Evolutionary conservation across 495 filamentous ascomycete genomes (phyloP), one percentile per base, ranked within the genome.

Genomic region (Talaromyces proteolyticus): DNA sequence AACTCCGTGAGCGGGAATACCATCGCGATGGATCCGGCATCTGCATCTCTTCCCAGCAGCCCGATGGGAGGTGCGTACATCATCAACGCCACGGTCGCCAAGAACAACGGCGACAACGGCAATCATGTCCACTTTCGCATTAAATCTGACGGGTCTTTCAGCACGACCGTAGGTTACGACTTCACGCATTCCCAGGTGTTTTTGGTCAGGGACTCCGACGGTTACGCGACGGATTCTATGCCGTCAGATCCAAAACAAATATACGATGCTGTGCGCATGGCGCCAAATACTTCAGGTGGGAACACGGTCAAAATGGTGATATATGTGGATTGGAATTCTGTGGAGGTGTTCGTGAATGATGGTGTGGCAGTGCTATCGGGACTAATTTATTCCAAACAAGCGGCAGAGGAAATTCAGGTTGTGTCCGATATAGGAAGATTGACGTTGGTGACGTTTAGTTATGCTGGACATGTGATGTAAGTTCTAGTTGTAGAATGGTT

Each of bases 21-120:
- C 29, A 36, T 36, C 29, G 14, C 29, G 29, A 36, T 96, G 24
- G 79, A 89, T 51, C 74, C 75, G 49, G 82, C 84, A 46, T 88
- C 94, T 54, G 78, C 85, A 7, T 79, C 78, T 2, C 76, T 92
- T 26, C 68, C 79, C 44, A 64, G 60, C n/a, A 67, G 65, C 44
- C 52, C 67, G 20, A 67, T 65, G 2, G 60, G 50, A 24, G 67
- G 70, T 55, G 62, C 67, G 34, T 36, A 36, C 29, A 14, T 36
- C 7, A 36, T 36, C 29, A 36, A 36, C 29, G 29, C 29, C 29
- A 36, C 29, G 29, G 29, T 36, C 14, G 14, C 29, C 29, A 36
- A 36, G 29, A 36, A 36, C 14, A 14, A 6, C 29, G 29, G 29
- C 29, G 29, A 36, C 29, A 14, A 6, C 29, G 29, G 29, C 29